Evolutionary conservation across 495 filamentous ascomycete species (phyloP).

Genomic region (Aspergillus incahuasiensis): DNA sequence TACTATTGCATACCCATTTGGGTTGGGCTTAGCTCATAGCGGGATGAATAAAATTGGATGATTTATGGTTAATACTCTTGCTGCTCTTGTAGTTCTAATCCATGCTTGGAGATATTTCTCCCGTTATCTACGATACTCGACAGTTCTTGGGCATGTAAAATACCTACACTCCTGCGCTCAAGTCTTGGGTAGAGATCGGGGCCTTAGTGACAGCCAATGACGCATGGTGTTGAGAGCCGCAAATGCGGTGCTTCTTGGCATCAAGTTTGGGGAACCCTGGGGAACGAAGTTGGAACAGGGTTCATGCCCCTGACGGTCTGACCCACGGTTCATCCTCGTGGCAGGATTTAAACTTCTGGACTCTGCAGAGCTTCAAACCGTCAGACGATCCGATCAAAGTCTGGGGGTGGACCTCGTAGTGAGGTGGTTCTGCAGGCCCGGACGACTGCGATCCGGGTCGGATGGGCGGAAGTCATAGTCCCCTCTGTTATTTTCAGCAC

Average conservation of each 20-base stretch:
- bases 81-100: neutral
- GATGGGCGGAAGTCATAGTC: neutral
- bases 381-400: neutral
- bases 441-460: neutral
- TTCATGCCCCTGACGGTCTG: neutral
- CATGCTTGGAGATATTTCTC: too few relatives aligned
- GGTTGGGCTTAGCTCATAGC: slow-evolving; percentile 12
- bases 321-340: neutral
- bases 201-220: neutral
- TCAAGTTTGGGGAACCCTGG: neutral
- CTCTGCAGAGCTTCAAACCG: neutral
- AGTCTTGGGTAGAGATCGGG: neutral
- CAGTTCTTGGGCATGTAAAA: too few relatives aligned
- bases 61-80: slow-evolving; percentile 7
- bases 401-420: neutral
- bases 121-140: too few relatives aligned
- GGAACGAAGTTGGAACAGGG: neutral
- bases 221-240: neutral
- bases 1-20: slow-evolving; percentile 15
- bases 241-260: neutral
- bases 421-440: neutral
- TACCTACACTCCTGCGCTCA: neutral
- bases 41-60: slow-evolving; percentile 18
- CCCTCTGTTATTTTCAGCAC: neutral
- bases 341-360: slow-evolving; percentile 1